Evolutionary conservation across 345 rosid genomes (phyloP), one percentile per base, ranked within the genome.

Genomic region (Limnanthes douglasii): DNA sequence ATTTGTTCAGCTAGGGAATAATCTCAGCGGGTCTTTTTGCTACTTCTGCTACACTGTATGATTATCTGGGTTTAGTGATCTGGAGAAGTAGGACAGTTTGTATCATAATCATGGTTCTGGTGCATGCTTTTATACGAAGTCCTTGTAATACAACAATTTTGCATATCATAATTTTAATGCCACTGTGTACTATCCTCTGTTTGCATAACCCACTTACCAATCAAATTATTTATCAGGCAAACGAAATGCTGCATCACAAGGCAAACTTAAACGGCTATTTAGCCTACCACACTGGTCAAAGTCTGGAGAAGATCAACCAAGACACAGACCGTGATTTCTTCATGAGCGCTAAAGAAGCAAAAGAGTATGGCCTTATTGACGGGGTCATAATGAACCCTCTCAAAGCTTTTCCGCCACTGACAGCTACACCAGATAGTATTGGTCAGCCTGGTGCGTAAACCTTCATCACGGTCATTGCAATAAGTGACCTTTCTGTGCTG

Each of bases 241-340:
- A 84, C 61, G 96, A 84, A 57, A 80, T 85, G 79, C 54, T 90
- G 63, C 86, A 90, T 64, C 99, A 84, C 32, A 90, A 84, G 66
- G 94, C 92, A 14, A 90, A 80, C 66, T 69, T 84, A 21, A 75
- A 67, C 32, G 82, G 88, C 2, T 78, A 84, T 69, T 88, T 90
- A 0, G 78, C 99, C 15, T 78, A 73, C 63, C 94, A 84, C 67
- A 80, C 94, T 10, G 96, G 99, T 31, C 96, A 84, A 62, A 73
- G 73, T 68, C 66, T 77, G 2, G 92, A 73, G 45, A 69, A 56
- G 71, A 73, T 90, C 45, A 75, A 77, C 54, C 58, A 66, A 50
- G 99, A 90, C 54, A 90, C 99, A 0, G 96, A 90, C 40, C 85
- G 85, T 0, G 99, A 90, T 61, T 84, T 68, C 76, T 90, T 90